These are phyloP conservation scores for Bacidia rubella DNA, from an alignment of 495 filamentous ascomycete genomes.

Conservation along the genomic window DNA sequence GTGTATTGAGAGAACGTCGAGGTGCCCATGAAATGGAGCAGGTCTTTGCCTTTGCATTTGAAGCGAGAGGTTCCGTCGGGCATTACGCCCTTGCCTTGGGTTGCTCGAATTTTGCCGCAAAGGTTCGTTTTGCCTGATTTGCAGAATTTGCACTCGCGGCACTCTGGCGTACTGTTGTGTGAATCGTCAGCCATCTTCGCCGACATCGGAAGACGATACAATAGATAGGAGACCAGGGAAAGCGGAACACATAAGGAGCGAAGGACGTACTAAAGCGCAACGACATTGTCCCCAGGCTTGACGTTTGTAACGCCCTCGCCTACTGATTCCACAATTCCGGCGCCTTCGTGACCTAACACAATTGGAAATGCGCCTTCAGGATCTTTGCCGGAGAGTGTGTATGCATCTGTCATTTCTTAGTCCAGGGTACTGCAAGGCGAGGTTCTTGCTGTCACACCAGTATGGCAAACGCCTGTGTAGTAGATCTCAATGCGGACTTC, in stretches of 20 bases:
- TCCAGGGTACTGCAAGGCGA: neutral
- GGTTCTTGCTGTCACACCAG: slow-evolving; percentile 41
- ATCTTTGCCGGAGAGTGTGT: slow-evolving; percentile 95
- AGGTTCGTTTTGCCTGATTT: slow-evolving; percentile 98
- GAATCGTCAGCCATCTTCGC: neutral
- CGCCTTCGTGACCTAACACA: slow-evolving; percentile 91
- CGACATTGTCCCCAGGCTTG: slow-evolving; percentile 82
- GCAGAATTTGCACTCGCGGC: slow-evolving; percentile 98
- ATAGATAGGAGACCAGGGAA: neutral
- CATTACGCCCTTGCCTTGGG: slow-evolving; percentile 93
- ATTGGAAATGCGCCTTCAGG: slow-evolving; percentile 97
- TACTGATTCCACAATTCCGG: slow-evolving; percentile 91
- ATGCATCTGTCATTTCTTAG: slow-evolving; percentile 55
- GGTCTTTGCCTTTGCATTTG: slow-evolving; percentile 79
- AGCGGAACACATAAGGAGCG: neutral
- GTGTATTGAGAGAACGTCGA: slow-evolving; percentile 98
- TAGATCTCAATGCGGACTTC: slow-evolving; percentile 94
- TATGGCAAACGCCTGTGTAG: slow-evolving; percentile 98
- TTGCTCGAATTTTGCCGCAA: slow-evolving; percentile 96
- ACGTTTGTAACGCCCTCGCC: slow-evolving; percentile 91
- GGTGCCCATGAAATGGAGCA: slow-evolving; percentile 98
- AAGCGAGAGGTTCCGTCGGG: slow-evolving; percentile 95
- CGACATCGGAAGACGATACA: slow-evolving; percentile 1
- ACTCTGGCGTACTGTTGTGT: slow-evolving; percentile 75
- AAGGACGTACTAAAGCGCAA: slow-evolving; percentile 75